phyloP scores from a whole-genome alignment of 768 basidiomycete genomes.

The Lactarius quietus region DNA sequence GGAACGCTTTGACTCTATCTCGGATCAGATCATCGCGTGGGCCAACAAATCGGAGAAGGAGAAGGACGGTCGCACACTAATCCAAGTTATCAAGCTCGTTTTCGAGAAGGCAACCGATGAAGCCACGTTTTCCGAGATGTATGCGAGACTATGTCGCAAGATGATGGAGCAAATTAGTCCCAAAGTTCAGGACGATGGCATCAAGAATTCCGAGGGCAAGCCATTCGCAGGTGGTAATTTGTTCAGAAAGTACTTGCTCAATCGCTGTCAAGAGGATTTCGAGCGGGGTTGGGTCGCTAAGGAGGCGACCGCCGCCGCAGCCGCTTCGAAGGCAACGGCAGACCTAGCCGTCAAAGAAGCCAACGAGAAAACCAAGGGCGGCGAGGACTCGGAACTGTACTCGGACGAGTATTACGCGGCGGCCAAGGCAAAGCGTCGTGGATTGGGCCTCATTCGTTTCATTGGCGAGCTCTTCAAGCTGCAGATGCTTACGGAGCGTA shows the following conservation, averaged over 20 bases:
- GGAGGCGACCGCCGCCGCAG: constrained; percentile 82
- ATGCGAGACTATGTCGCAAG: constrained; percentile 90
- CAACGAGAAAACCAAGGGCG: constrained; percentile 33
- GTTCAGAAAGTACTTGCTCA: constrained; percentile 95
- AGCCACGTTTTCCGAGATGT: constrained; percentile 95
- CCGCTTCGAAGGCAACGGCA: constrained; percentile 78
- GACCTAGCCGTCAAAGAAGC: constrained; percentile 64
- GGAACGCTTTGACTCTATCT: constrained; percentile 95
- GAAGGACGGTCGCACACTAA: constrained; percentile 89
- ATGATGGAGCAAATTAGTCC: constrained; percentile 92
- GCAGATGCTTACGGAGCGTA: constrained; percentile 96
- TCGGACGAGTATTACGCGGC: constrained; percentile 96
- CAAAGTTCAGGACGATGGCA: constrained; percentile 84
- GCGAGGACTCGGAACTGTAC: constrained; percentile 71
- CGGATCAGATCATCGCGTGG: constrained; percentile 92
- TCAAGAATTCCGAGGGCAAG: constrained; percentile 76
- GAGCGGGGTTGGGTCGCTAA: constrained; percentile 93
- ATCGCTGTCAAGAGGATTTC: constrained; percentile 97
- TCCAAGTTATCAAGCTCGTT: constrained; percentile 92
- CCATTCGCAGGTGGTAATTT: constrained; percentile 91
- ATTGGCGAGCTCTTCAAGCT: constrained; percentile 98
- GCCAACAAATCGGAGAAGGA: constrained; percentile 92
- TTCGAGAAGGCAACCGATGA: constrained; percentile 99
- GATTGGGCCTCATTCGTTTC: constrained; percentile 95
- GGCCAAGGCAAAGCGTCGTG: constrained; percentile 95